Evolutionary conservation across 1,139 yeast genomes (phyloP), one percentile per base, ranked within the genome.

Genomic region (Insectozyma bohioensis): DNA sequence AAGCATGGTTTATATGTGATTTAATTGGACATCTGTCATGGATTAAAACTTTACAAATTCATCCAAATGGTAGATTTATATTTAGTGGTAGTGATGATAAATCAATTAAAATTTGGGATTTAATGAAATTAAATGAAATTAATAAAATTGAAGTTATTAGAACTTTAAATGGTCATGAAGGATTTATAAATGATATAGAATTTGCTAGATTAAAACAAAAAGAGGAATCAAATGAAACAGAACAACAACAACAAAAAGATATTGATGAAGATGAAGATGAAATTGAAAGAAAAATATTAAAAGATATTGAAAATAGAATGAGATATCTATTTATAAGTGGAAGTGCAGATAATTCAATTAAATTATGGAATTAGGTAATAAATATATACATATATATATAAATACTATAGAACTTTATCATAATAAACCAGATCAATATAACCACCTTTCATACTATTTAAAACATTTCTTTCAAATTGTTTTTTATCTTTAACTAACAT

Each of bases 71-170:
- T 0, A 68, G 77, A 34, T 79, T 73, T 45, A 56, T 90, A 15
- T 67, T 85, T 27, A 79, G 88, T 36, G 84, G 85, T 11, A 72
- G 92, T 16, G 96, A 90, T 56, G 97, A 90, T 55, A 80, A 80
- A 44, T 65, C 79, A 2, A 73, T 90, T 23, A 73, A 80, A 40
- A 62, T 86, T 18, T 90, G 97, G 97, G 95, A 88, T 54, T 59
- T 88, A 37, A 56, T 51, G 3, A 59, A 71, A 12, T 71, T 75
- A 26, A 74, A 72, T 21, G 48, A 51, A 2, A 53, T 52, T 6
- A 64, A 71, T 1, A 61, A 63, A 30, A 78, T 85, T 24, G 44
- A 56, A 16, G 63, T 67, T 37, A 63, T 78, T 7, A 60, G 72
- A 32, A 72, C 76, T 1, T 60, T 85, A 11, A 59, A 56, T 28